Percentiles rank a stretch among this genome's conserved stretches.
phyloP scores from a whole-genome alignment of 805 yeast genomes.

The Yamadazyma laniorum region DNA sequence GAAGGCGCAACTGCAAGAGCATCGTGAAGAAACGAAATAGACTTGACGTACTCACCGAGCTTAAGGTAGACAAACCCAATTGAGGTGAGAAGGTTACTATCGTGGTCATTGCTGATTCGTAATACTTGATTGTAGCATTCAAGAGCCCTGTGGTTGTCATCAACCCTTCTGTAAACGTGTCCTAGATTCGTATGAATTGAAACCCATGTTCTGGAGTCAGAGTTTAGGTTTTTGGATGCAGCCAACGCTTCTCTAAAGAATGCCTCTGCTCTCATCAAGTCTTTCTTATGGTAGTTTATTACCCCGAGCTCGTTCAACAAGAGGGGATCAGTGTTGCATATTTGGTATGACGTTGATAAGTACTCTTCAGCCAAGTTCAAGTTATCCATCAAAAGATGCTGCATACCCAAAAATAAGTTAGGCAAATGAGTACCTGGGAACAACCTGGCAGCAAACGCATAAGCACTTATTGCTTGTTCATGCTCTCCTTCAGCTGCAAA shows the following conservation, averaged over 20 bases:
- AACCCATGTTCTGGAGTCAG: slow-evolving; percentile 80
- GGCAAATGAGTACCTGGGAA: slow-evolving; percentile 93
- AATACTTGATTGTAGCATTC: slow-evolving; percentile 75
- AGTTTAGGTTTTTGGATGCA: slow-evolving; percentile 64
- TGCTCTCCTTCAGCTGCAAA: slow-evolving; percentile 98
- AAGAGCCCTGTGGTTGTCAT: slow-evolving; percentile 62
- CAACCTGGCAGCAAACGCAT: slow-evolving; percentile 89
- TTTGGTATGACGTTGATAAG: slow-evolving; percentile 65
- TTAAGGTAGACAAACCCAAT: slow-evolving; percentile 81
- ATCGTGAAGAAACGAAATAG: slow-evolving; percentile 75
- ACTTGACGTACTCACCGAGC: slow-evolving; percentile 57
- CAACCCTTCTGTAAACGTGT: slow-evolving; percentile 75
- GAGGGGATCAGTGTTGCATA: slow-evolving; percentile 84
- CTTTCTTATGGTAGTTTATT: slow-evolving; percentile 73
- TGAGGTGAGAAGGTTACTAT: slow-evolving; percentile 71
- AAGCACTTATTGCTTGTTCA: slow-evolving; percentile 96
- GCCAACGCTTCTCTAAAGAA: slow-evolving; percentile 68
- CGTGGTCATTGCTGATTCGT: slow-evolving; percentile 64
- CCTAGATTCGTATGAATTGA: slow-evolving; percentile 86
- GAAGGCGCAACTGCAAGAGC: slow-evolving; percentile 76
- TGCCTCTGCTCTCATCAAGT: slow-evolving; percentile 64
- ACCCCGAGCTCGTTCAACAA: slow-evolving; percentile 92
- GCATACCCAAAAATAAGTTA: slow-evolving; percentile 90
- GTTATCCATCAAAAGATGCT: slow-evolving; percentile 85
- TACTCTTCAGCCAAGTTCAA: slow-evolving; percentile 84